Evolutionary conservation across 495 filamentous ascomycete species (phyloP).

Genomic region (Amorphotheca resinae): DNA sequence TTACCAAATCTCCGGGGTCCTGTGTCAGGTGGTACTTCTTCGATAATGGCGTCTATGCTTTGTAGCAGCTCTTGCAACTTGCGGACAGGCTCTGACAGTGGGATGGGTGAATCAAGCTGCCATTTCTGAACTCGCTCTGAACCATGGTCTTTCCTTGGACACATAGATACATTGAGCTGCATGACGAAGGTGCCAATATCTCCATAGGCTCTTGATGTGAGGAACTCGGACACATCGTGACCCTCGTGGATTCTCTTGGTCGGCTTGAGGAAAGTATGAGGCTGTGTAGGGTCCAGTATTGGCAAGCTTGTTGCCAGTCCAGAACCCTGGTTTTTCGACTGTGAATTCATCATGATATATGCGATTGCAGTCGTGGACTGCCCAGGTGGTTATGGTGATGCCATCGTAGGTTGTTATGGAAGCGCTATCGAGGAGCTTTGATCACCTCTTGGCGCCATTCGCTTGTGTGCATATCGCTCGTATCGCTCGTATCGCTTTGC

Average conservation of each 20-base stretch:
- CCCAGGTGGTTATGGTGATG: neutral
- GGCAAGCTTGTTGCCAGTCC: conserved; percentile 1
- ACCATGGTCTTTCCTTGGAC: conserved; percentile 38
- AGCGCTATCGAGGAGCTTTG: neutral
- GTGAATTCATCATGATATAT: neutral
- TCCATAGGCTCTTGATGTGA: conserved; percentile 65
- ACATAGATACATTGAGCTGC: conserved; percentile 81
- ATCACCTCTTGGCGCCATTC: no score
- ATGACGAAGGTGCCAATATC: conserved; percentile 78
- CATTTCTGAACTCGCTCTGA: conserved; percentile 38
- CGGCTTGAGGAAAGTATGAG: conserved; percentile 18
- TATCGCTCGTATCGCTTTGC: no score
- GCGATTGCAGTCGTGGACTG: neutral
- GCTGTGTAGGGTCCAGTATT: conserved; percentile 8
- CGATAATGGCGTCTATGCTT: conserved; percentile 50
- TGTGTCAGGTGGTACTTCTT: conserved; percentile 68
- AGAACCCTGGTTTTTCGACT: neutral
- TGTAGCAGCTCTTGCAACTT: conserved; percentile 50
- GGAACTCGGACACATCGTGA: conserved; percentile 64
- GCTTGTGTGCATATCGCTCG: no score
- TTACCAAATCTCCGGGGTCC: conserved; percentile 90
- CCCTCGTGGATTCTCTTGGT: conserved; percentile 70
- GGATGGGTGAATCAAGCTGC: conserved; percentile 32
- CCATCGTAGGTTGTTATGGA: neutral
- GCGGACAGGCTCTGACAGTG: conserved; percentile 39